phyloP scores from a whole-genome alignment of 129 eudicot species.

The Flaveria sonorensis region DNA sequence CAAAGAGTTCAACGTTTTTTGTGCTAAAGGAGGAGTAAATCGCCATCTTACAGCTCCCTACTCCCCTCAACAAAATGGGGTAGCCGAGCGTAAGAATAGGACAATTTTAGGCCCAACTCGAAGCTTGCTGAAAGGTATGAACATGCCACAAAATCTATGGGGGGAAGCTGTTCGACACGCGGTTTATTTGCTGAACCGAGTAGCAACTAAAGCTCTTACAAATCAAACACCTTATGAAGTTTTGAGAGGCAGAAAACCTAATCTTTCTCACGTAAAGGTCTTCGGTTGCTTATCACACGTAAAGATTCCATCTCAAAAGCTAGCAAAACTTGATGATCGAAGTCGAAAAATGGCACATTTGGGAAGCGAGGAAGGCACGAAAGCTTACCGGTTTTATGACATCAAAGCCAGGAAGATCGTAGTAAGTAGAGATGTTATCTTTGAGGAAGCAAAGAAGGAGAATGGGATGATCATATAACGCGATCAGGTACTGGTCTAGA shows the following conservation, averaged over 20 bases:
- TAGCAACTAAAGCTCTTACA: neutral
- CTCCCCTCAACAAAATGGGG: neutral
- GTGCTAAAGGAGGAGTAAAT: neutral
- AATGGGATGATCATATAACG: neutral
- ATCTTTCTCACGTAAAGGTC: neutral
- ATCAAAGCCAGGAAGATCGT: neutral
- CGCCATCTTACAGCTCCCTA: neutral
- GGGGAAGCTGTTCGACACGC: neutral
- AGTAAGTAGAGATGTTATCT: neutral
- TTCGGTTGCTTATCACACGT: neutral
- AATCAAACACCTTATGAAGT: neutral
- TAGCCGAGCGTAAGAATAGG: neutral
- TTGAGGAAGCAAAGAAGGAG: neutral
- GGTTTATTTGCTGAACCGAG: neutral
- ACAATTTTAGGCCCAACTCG: neutral
- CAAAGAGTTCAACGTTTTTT: neutral
- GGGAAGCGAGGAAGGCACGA: neutral
- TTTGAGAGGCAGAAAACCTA: neutral
- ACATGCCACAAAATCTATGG: neutral
- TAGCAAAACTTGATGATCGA: neutral
- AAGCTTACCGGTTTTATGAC: neutral
- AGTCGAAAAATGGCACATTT: neutral
- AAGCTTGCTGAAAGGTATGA: neutral
- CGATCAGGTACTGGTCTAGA: no score
- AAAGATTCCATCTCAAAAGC: neutral